Evolutionary conservation across 495 filamentous ascomycete genomes (phyloP), one percentile per base, ranked within the genome.

Genomic region (Aspergillus diversus): DNA sequence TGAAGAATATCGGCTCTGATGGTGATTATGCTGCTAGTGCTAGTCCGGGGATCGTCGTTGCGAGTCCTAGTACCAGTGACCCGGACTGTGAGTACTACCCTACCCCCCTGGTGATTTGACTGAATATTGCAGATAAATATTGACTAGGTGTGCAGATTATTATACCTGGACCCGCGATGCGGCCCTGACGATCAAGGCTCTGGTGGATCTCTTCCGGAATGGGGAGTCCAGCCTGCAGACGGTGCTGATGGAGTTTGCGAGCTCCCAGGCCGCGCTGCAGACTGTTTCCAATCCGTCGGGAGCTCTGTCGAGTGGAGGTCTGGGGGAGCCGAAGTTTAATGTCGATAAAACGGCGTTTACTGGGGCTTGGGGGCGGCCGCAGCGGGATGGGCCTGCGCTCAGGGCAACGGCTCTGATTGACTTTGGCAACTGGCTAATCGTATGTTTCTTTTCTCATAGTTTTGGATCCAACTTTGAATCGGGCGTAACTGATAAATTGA

Each of bases 111-210:
- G 1, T 27, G 1, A 2, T 27, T 27, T 2, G 1, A 27, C 1
- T 27, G 21, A 27, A 50, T 50, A 21, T 50, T 27, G 5, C 27
- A 5, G 31, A 7, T 27, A 1, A 0, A 7, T 11, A 43, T 12
- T 43, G 7, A 43, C 39, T 8, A 3, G 27, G 31, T 4, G 8
- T 13, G 7, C 33, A 76, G 75, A 78, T 43, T 80, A 69, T 49
- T 91, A 84, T 64, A 88, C 87, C 7, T 92, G 89, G 89, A 89
- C 85, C 15, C 79, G 89, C 61, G 89, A 92, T 68, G 80, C 85
- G 11, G 82, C 85, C 9, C 75, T 92, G 63, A 83, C 84, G 5
- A 80, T 87, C 71, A 89, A 88, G 66, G 70, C 73, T 12, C 61
- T 91, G 34, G 74, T 86, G 33, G 88, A 90, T 63, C 70, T 80